These are phyloP conservation scores for Theileria parva DNA, from an alignment of 169 alveolate genomes.

Conservation along the genomic window DNA sequence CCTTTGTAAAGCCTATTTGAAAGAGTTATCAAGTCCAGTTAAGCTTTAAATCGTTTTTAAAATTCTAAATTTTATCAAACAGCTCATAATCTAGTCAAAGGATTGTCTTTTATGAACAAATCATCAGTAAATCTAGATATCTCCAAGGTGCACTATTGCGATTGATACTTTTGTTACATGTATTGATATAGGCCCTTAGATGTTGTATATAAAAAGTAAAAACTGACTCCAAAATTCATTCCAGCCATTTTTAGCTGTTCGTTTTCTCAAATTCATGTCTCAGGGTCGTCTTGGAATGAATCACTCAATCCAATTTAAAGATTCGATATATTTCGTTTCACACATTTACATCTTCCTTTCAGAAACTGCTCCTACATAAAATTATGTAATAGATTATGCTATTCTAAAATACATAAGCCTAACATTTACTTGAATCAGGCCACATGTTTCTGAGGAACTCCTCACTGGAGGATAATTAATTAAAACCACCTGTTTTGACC, in stretches of 20 bases:
- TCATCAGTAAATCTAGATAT: background rate
- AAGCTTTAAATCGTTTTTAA: background rate
- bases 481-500: background rate
- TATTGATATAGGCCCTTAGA: background rate
- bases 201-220: background rate
- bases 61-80: background rate
- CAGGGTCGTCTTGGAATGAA: background rate
- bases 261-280: background rate
- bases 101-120: background rate
- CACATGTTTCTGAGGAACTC: background rate
- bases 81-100: background rate
- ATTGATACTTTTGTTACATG: background rate
- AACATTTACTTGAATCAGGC: background rate
- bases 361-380: background rate
- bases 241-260: background rate
- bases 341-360: background rate
- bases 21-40: background rate
- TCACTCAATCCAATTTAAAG: background rate
- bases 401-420: background rate
- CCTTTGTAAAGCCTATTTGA: background rate
- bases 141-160: background rate
- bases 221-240: background rate
- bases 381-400: background rate
- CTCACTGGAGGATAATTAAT: background rate
- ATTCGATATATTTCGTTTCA: background rate